These are phyloP conservation scores for Aspergillus coremiiformis DNA, from an alignment of 495 filamentous ascomycete species.

Conservation along the genomic window DNA sequence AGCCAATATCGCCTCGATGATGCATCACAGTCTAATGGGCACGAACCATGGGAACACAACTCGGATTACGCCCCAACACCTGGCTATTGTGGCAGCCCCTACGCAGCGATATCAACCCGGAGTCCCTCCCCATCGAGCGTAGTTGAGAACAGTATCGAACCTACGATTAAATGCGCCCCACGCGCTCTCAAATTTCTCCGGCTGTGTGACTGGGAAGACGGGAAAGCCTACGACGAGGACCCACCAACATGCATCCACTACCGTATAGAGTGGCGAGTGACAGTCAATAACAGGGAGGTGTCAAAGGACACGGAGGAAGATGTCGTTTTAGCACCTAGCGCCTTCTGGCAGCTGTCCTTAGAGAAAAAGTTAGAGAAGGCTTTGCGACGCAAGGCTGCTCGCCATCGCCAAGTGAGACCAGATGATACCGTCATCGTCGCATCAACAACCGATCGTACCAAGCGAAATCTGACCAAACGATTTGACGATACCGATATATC, in stretches of 20 bases:
- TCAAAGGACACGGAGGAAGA: constrained; percentile 28
- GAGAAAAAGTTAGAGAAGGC: constrained; percentile 4
- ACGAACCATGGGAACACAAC: neutral
- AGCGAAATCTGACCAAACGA: constrained; percentile 18
- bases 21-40: neutral
- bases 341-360: constrained; percentile 12
- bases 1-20: no score
- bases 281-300: constrained; percentile 25
- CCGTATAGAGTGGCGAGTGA: constrained; percentile 15
- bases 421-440: constrained; percentile 19
- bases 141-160: neutral
- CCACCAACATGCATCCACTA: constrained; percentile 28
- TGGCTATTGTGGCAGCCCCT: neutral
- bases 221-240: constrained; percentile 31
- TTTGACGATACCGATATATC: constrained; percentile 16
- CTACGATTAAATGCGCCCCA: neutral
- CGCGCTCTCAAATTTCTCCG: neutral
- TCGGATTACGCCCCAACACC: neutral
- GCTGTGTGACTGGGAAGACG: neutral
- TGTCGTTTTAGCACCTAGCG: constrained; percentile 17
- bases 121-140: neutral
- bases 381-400: constrained; percentile 9
- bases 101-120: neutral
- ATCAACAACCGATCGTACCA: constrained; percentile 16
- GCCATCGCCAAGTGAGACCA: constrained; percentile 8